A percentile compares a stretch with the other conserved stretches of the same genome.
Evolutionary conservation across 2,329 filamentous ascomycete species (phyloP).

Genomic region (Corinectria fuckeliana): DNA sequence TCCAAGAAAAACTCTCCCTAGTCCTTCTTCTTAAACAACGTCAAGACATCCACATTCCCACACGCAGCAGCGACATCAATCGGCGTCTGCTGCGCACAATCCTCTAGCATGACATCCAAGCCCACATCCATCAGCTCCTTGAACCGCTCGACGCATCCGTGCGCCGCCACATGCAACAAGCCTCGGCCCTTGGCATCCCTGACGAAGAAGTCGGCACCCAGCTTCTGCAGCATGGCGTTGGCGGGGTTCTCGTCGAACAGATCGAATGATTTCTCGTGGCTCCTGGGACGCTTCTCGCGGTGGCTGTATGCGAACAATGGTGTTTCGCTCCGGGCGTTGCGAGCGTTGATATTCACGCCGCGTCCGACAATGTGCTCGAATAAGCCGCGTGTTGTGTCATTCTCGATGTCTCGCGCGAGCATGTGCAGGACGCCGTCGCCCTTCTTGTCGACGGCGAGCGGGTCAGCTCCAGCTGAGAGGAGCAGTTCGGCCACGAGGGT

Average conservation of each 20-base stretch:
- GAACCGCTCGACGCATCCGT: constrained; percentile 27
- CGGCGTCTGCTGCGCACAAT: constrained; percentile 38
- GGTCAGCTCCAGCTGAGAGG: constrained; percentile 32
- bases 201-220: constrained; percentile 38
- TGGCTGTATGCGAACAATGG: constrained; percentile 30
- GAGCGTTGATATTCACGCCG: constrained; percentile 34
- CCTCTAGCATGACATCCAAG: constrained; percentile 40
- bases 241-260: too few relatives aligned
- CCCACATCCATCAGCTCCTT: constrained; percentile 35
- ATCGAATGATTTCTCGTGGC: too few relatives aligned
- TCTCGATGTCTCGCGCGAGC: constrained; percentile 16
- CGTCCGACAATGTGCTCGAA: constrained; percentile 24
- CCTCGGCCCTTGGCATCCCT: constrained; percentile 35
- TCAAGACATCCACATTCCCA: constrained; percentile 35
- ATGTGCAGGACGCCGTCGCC: constrained; percentile 35
- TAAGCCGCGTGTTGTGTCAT: neutral
- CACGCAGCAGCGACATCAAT: constrained; percentile 45
- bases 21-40: constrained; percentile 38
- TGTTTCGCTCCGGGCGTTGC: constrained; percentile 34
- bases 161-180: constrained; percentile 41
- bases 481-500: constrained; percentile 12
- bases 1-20: neutral
- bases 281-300: neutral
- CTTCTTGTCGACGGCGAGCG: constrained; percentile 6
- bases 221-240: constrained; percentile 18